A percentile compares a stretch with the other conserved stretches of the same genome.
These are phyloP conservation scores for Remersonia thermophila DNA, from an alignment of 2,329 filamentous ascomycete genomes.

Conservation along the genomic window DNA sequence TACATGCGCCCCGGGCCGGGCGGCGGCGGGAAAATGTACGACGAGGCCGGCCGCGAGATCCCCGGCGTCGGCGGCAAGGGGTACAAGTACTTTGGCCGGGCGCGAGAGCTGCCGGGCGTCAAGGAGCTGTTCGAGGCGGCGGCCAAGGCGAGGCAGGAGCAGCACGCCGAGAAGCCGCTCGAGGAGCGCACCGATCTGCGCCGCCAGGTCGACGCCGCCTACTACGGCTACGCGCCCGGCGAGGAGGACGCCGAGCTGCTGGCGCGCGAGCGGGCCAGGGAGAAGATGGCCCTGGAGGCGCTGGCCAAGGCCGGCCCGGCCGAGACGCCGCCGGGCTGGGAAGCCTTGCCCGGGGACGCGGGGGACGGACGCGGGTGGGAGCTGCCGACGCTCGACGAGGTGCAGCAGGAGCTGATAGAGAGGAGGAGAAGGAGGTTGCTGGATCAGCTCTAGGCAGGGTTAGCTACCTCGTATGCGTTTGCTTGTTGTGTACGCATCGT, in stretches of 20 bases:
- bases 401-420: constrained; percentile 88
- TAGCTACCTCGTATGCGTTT: too few relatives aligned
- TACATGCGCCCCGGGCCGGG: constrained; percentile 76
- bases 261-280: constrained; percentile 70
- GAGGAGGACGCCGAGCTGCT: constrained; percentile 79
- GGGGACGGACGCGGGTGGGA: constrained; percentile 76
- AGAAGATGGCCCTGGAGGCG: constrained; percentile 64
- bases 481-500: background rate
- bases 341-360: constrained; percentile 72
- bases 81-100: constrained; percentile 88
- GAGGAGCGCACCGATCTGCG: constrained; percentile 58
- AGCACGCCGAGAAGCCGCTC: constrained; percentile 47
- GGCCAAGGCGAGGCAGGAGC: constrained; percentile 45
- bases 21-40: constrained; percentile 56
- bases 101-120: constrained; percentile 80
- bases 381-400: constrained; percentile 76
- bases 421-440: constrained; percentile 70
- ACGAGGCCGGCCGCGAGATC: constrained; percentile 61
- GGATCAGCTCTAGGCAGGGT: constrained; percentile 63
- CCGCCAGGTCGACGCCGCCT: constrained; percentile 77
- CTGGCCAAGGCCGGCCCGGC: constrained; percentile 39
- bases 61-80: constrained; percentile 63
- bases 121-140: constrained; percentile 91
- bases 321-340: constrained; percentile 57
- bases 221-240: constrained; percentile 88